Evolutionary conservation across 192 early-diverging fungal species (phyloP).

Genomic region (Coemansia sp.): DNA sequence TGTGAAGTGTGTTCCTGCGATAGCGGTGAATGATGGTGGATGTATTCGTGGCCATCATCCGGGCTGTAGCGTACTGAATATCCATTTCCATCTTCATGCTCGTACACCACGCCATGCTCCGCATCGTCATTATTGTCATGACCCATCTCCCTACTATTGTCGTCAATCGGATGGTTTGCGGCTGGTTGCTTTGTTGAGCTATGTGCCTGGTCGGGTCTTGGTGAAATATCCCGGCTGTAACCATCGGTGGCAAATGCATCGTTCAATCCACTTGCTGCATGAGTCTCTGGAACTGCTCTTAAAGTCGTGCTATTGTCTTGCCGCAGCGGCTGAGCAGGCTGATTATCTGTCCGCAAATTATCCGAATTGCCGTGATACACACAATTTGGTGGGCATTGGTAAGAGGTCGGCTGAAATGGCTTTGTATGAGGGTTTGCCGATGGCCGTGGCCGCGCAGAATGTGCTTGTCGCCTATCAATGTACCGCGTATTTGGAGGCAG

Average conservation of each 20-base stretch:
- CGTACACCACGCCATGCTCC: background rate
- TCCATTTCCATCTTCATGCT: background rate
- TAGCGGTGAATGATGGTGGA: background rate
- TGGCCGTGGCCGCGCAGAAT: background rate
- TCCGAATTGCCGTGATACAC: background rate
- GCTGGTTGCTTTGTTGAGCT: background rate
- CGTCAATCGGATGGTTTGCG: background rate
- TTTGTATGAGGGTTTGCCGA: background rate
- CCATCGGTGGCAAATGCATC: constrained; percentile 1
- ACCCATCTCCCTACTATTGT: constrained; percentile 1
- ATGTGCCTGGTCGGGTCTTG: background rate
- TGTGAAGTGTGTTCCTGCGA: constrained; percentile 3
- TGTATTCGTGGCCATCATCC: background rate
- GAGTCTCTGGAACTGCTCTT: background rate
- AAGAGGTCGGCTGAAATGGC: background rate
- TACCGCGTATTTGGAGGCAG: background rate
- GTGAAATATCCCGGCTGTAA: constrained; percentile 8
- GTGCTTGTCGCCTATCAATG: background rate
- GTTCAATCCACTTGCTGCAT: background rate
- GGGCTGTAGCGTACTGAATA: constrained; percentile 1
- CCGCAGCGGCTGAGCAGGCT: background rate
- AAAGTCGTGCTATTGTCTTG: background rate
- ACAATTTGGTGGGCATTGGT: constrained; percentile 8
- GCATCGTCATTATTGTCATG: background rate
- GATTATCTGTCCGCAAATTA: background rate